These are phyloP conservation scores for Globisporangium radiosum DNA, from an alignment of 352 stramenopile species.

Conservation along the genomic window DNA sequence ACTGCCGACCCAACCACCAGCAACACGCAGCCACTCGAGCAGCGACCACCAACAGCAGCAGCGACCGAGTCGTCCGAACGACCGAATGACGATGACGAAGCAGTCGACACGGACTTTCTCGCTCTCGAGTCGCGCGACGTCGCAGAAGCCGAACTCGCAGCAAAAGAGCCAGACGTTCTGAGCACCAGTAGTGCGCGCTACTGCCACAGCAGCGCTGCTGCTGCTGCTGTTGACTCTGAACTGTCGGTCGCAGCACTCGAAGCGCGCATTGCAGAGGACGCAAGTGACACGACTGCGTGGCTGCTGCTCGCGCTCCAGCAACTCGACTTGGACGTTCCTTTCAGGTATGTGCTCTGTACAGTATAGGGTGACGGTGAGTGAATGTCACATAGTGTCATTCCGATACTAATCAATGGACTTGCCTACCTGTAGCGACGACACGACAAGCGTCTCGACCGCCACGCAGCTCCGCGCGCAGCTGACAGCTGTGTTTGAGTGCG, in stretches of 20 bases:
- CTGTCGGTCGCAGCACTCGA: slow-evolving; percentile 18
- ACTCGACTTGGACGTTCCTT: slow-evolving; percentile 30
- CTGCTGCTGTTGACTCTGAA: slow-evolving; percentile 1
- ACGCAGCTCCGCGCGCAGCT: slow-evolving; percentile 15
- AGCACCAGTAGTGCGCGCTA: slow-evolving; percentile 19
- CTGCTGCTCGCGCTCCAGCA: slow-evolving; percentile 44
- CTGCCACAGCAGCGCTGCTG: slow-evolving; percentile 15
- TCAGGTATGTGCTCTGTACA: slow-evolving; percentile 18
- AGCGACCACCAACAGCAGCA: background rate
- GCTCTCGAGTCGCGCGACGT: slow-evolving; percentile 1
- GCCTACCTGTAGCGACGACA: slow-evolving; percentile 15
- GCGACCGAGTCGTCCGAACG: background rate
- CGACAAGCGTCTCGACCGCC: slow-evolving; percentile 12
- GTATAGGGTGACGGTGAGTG: too few relatives aligned
- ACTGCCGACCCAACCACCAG: too few relatives aligned
- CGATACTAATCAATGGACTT: background rate
- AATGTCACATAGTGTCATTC: too few relatives aligned
- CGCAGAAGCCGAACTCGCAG: slow-evolving; percentile 1
- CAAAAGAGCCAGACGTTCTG: background rate
- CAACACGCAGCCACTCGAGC: background rate
- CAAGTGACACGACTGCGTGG: slow-evolving; percentile 33
- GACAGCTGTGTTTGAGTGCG: slow-evolving; percentile 10
- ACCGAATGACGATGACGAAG: background rate
- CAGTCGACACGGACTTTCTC: slow-evolving; percentile 8
- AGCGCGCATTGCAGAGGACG: slow-evolving; percentile 20